Evolutionary conservation across 1,284 basidiomycete genomes (phyloP).

Genomic region (Abortiporus biennis): DNA sequence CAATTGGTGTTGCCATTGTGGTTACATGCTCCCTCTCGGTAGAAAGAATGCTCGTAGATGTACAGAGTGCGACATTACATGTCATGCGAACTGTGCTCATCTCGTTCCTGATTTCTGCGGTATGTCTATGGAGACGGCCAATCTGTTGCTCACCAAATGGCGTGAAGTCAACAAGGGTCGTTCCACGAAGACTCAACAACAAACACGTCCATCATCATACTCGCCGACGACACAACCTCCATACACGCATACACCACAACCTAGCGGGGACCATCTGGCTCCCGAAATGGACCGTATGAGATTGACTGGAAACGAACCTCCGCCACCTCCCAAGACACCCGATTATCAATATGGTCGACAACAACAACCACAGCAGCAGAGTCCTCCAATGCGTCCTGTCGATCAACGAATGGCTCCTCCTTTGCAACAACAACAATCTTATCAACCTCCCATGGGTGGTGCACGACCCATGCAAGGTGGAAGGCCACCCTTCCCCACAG

Average conservation of each 20-base stretch:
- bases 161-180: slow-evolving; percentile 72
- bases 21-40: slow-evolving; percentile 95
- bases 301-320: slow-evolving; percentile 28
- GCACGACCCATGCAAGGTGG: slow-evolving; percentile 12
- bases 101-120: slow-evolving; percentile 99
- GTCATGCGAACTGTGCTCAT: slow-evolving; percentile 97
- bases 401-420: slow-evolving; percentile 6
- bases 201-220: slow-evolving; percentile 15
- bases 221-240: slow-evolving; percentile 16
- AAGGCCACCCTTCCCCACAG: slow-evolving; percentile 22
- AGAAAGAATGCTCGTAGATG: slow-evolving; percentile 96
- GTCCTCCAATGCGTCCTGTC: slow-evolving; percentile 11
- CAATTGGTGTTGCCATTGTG: slow-evolving; percentile 99
- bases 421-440: slow-evolving; percentile 14
- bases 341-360: slow-evolving; percentile 21
- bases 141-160: slow-evolving; percentile 87
- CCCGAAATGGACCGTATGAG: slow-evolving; percentile 47
- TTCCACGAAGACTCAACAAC: slow-evolving; percentile 20
- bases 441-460: slow-evolving; percentile 15
- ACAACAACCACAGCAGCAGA: slow-evolving; percentile 16
- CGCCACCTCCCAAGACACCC: slow-evolving; percentile 15
- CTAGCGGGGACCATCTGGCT: slow-evolving; percentile 21
- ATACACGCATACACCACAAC: slow-evolving; percentile 16
- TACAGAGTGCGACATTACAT: slow-evolving; percentile 93
- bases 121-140: slow-evolving; percentile 99